phyloP scores from a whole-genome alignment of 257 asterid species.

The Ajuga chamaepitys region DNA sequence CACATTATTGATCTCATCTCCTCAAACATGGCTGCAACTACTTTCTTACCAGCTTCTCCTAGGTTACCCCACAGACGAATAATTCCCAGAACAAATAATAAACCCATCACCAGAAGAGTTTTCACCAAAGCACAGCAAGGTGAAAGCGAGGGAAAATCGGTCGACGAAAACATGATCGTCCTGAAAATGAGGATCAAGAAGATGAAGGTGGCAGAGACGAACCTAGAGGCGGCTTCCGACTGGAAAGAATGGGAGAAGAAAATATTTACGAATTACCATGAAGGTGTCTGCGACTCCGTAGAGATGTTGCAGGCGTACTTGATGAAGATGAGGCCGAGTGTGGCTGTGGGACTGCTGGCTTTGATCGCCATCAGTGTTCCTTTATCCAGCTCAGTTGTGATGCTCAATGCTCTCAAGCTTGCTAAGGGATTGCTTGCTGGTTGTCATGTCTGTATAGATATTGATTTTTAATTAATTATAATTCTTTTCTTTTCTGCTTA shows the following conservation, averaged over 20 bases:
- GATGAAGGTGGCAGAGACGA: conserved; percentile 28
- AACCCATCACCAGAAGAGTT: neutral
- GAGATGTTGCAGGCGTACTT: conserved; percentile 43
- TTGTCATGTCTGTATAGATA: conserved; percentile 41
- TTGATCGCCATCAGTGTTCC: conserved; percentile 36
- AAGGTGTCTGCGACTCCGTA: conserved; percentile 38
- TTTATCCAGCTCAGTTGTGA: conserved; percentile 27
- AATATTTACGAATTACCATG: conserved; percentile 28
- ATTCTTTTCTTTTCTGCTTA: no score
- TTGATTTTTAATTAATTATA: conserved; percentile 23
- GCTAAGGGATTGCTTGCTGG: conserved; percentile 33
- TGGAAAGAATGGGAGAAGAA: conserved; percentile 68
- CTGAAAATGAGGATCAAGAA: conserved; percentile 58
- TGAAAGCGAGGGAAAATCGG: conserved; percentile 14
- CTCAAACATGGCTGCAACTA: conserved; percentile 23
- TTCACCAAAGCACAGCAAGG: conserved; percentile 18
- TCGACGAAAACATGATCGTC: conserved; percentile 46
- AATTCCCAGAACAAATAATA: neutral
- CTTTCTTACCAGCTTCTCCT: conserved; percentile 9
- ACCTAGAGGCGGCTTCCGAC: conserved; percentile 9
- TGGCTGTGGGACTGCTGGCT: conserved; percentile 48
- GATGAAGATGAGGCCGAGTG: conserved; percentile 58
- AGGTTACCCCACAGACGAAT: conserved; percentile 9
- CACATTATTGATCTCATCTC: neutral
- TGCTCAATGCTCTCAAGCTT: conserved; percentile 25